Conservation (phyloP, 257 asterid genomes). For the Lithospermum erythrorhizon region DNA sequence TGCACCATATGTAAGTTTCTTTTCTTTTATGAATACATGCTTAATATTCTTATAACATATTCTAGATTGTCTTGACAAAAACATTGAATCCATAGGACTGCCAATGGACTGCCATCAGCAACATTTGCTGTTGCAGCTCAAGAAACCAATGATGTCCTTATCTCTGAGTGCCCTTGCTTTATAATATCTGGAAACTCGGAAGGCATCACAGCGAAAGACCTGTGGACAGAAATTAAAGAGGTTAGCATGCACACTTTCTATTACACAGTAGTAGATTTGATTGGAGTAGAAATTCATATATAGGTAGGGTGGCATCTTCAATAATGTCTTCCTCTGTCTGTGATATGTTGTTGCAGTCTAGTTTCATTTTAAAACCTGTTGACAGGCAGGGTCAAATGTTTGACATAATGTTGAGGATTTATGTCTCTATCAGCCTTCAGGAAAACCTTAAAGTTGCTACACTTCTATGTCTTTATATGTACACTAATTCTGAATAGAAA, state of each 20-base stretch:
- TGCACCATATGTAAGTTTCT: slow-evolving; percentile 82
- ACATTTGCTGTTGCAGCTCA: slow-evolving; percentile 83
- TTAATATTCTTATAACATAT: not conserved
- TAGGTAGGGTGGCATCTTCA: too few relatives aligned
- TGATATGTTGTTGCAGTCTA: too few relatives aligned
- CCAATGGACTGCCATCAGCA: slow-evolving; percentile 61
- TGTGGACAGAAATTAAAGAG: slow-evolving; percentile 95
- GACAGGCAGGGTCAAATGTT: too few relatives aligned
- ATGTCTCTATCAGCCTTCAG: too few relatives aligned
- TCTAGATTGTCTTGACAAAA: not conserved
- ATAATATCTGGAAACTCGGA: slow-evolving; percentile 64
- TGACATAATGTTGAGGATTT: too few relatives aligned
- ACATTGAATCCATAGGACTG: slow-evolving; percentile 40
- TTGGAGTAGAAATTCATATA: not conserved
- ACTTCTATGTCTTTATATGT: too few relatives aligned
- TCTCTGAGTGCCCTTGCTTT: slow-evolving; percentile 86
- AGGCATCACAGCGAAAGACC: slow-evolving; percentile 74
- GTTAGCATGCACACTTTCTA: slow-evolving; percentile 20
- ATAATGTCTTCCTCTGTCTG: too few relatives aligned
- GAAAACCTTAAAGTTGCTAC: too few relatives aligned
- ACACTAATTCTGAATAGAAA: too few relatives aligned
- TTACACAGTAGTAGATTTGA: not conserved
- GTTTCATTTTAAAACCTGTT: too few relatives aligned
- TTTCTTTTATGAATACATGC: not conserved
- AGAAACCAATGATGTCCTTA: slow-evolving; percentile 55